These are phyloP conservation scores for Diversispora eburnea DNA, from an alignment of 192 early-diverging fungal species.

Conservation along the genomic window DNA sequence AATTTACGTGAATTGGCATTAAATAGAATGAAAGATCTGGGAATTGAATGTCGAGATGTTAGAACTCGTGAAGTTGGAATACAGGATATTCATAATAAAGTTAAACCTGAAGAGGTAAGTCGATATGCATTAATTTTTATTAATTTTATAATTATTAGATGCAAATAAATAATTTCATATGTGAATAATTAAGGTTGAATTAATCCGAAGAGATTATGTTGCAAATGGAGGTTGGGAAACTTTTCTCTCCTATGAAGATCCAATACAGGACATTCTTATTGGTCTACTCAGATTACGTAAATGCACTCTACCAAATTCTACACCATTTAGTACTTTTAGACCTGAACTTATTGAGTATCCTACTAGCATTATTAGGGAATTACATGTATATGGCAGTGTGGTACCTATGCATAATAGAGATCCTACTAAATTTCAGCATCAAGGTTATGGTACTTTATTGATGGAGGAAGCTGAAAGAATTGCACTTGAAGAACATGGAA, in stretches of 20 bases:
- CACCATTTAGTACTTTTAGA: conserved; percentile 59
- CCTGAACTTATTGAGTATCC: conserved; percentile 81
- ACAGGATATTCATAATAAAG: conserved; percentile 94
- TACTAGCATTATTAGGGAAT: conserved; percentile 91
- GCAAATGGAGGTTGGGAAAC: conserved; percentile 99
- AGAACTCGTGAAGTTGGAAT: conserved; percentile 98
- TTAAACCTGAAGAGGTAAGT: conserved; percentile 68
- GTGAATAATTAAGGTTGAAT: conserved; percentile 66
- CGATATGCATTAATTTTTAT: not conserved
- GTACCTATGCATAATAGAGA: conserved; percentile 96
- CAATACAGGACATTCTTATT: conserved; percentile 93
- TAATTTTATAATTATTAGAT: not conserved
- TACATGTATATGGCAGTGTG: conserved; percentile 97
- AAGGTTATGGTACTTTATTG: conserved; percentile 95
- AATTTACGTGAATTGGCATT: conserved; percentile 95
- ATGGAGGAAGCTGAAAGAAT: conserved; percentile 99
- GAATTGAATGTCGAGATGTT: conserved; percentile 94
- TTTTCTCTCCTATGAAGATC: conserved; percentile 98
- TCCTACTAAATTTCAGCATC: conserved; percentile 99
- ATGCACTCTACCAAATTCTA: conserved; percentile 63
- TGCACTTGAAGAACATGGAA: conserved; percentile 94
- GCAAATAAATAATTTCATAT: not conserved
- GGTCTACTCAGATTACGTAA: conserved; percentile 92
- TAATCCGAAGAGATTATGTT: conserved; percentile 95
- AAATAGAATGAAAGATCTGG: conserved; percentile 94